phyloP scores from a whole-genome alignment of 331 rosid genomes.

The Acacia concinna region DNA sequence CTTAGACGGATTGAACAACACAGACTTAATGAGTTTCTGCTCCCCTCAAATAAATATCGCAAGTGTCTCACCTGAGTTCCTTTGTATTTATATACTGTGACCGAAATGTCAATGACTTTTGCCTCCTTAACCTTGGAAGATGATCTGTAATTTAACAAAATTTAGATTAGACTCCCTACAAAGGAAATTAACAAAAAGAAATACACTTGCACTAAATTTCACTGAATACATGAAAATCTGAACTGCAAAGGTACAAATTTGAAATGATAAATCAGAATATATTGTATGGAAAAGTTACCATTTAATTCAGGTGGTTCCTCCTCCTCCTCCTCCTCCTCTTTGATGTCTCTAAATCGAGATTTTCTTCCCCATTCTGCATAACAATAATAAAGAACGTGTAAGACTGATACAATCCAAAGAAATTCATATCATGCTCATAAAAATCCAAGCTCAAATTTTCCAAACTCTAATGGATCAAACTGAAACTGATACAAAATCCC shows the following conservation, averaged over 20 bases:
- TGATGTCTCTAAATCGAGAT: conserved; percentile 43
- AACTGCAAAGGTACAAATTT: background rate
- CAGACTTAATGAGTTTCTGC: background rate
- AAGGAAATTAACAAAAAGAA: background rate
- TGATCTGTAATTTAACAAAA: conserved; percentile 43
- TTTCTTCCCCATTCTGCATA: conserved; percentile 54
- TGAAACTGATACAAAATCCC: background rate
- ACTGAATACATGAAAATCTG: background rate
- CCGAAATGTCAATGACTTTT: conserved; percentile 82
- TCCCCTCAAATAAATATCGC: background rate
- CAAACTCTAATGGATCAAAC: background rate
- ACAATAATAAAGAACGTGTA: conserved; percentile 12
- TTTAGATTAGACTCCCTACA: background rate
- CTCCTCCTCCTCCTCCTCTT: conserved; percentile 30
- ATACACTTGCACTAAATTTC: conserved; percentile 1
- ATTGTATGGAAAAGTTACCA: conserved; percentile 44
- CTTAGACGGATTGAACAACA: background rate
- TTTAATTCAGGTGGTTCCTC: conserved; percentile 41
- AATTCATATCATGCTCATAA: conserved; percentile 27
- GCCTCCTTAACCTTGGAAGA: conserved; percentile 79
- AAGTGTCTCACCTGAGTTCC: conserved; percentile 68
- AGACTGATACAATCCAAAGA: conserved; percentile 36
- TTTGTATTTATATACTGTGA: conserved; percentile 70
- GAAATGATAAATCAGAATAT: conserved; percentile 16
- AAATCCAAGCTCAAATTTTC: background rate